These are phyloP conservation scores for Citrus cavaleriei DNA, from an alignment of 345 rosid genomes.

Conservation along the genomic window DNA sequence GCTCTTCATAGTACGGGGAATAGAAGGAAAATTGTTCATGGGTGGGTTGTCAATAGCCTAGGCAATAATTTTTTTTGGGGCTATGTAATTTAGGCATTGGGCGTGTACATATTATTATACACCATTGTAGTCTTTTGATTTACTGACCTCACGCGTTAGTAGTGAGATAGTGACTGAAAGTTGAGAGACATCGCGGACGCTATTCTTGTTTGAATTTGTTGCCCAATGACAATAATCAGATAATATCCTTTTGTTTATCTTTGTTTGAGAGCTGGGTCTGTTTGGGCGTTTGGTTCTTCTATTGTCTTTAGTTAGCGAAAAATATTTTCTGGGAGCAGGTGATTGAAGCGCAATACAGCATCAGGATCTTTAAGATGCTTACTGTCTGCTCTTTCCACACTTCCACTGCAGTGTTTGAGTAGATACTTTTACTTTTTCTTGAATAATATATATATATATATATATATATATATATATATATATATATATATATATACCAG, in stretches of 20 bases:
- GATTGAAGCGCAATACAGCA: background rate
- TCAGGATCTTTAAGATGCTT: background rate
- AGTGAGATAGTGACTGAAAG: conserved; percentile 16
- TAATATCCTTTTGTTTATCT: background rate
- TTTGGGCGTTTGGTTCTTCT: background rate
- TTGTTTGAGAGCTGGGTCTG: background rate
- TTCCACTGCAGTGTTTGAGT: no score
- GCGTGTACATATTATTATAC: conserved; percentile 30
- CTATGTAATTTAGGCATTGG: conserved; percentile 25
- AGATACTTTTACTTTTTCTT: no score
- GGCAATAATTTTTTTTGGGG: conserved; percentile 18
- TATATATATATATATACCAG: no score
- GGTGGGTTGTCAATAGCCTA: conserved; percentile 12
- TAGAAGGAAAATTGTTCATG: conserved; percentile 6
- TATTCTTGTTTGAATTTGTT: conserved; percentile 6
- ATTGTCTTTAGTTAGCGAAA: background rate
- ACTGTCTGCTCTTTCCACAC: no score
- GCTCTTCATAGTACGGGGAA: background rate
- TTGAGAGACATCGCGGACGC: conserved; percentile 3
- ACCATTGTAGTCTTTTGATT: conserved; percentile 14
- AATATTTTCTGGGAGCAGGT: background rate
- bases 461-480: no score
- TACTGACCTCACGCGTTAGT: conserved; percentile 22
- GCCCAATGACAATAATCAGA: conserved; percentile 5
- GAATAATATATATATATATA: no score